Evolutionary conservation across 768 basidiomycete genomes (phyloP), one percentile per base, ranked within the genome.

Genomic region (Arthromyces matolae): DNA sequence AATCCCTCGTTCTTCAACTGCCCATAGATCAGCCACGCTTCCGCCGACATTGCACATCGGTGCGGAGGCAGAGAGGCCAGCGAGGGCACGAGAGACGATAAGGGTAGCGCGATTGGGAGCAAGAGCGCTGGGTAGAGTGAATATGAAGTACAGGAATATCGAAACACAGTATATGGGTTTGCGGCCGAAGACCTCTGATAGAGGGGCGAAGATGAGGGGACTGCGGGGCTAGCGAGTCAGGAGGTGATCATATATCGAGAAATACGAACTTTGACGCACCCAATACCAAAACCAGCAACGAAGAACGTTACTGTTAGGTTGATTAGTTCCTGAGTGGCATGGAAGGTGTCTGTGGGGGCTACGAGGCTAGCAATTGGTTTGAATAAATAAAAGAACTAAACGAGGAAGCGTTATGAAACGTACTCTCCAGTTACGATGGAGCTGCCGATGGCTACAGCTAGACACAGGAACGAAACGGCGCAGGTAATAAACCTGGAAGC

Each of bases 111-210:
- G 29, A 77, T 56, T 59, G 69, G 69, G n/a, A 75, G 63, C 20
- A 10, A 79, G 64, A 0, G 73, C 71, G 35, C 68, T 63, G 7
- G 72, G 76, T 14, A 80, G 66, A 16, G 72, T 75, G 63, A 76
- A 76, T 40, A 79, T 63, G 48, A 71, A 69, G 54, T 63, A 72
- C 28, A 74, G 56, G 55, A 71, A 67, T 40, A 72, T 65, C 52
- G 65, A 69, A 45, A 67, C 54, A 37, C 53, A 56, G 50, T 72
- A 73, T 6, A 71, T 63, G 7, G 67, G 68, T 23, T 55, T 62
- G 19, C 72, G 60, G 3, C 72, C 71, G 19, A 68, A 57, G 18
- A 72, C 62, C 47, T 73, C 70, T 4, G 68, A 70, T 4, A 72
- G 56, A 8, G 56, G 70, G 9, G 70, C 76, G 63, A 59, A 69